Percentiles rank a stretch among this genome's conserved stretches.
phyloP scores from a whole-genome alignment of 2,329 filamentous ascomycete genomes.

The Eutypella sp. region DNA sequence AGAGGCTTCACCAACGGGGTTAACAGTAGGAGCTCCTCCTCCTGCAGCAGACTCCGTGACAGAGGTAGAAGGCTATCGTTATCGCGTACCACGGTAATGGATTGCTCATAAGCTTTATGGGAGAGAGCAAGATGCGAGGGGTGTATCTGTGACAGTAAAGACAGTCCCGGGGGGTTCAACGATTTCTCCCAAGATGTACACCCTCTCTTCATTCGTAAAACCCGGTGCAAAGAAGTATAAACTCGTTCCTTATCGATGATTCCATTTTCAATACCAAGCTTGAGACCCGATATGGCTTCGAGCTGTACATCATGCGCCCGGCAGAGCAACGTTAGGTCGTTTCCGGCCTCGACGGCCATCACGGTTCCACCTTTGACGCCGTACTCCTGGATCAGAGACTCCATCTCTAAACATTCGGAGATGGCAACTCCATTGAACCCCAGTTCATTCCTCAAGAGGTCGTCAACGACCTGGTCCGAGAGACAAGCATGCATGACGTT shows the following conservation, averaged over 20 bases:
- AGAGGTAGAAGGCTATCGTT: constrained; percentile 81
- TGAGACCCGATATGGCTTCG: constrained; percentile 85
- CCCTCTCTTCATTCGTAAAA: constrained; percentile 74
- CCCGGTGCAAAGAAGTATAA: constrained; percentile 71
- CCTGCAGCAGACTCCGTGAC: constrained; percentile 72
- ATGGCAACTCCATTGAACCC: constrained; percentile 90
- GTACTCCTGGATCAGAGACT: constrained; percentile 89
- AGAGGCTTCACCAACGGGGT: constrained; percentile 88
- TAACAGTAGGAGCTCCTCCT: constrained; percentile 83
- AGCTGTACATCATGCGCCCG: constrained; percentile 83
- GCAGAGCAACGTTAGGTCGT: constrained; percentile 85
- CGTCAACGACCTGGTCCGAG: constrained; percentile 88
- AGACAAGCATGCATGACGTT: constrained; percentile 95
- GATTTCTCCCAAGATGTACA: constrained; percentile 91
- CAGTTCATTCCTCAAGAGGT: constrained; percentile 79
- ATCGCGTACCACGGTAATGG: constrained; percentile 88
- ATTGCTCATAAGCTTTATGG: constrained; percentile 81
- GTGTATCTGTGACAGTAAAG: constrained; percentile 73
- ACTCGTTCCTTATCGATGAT: constrained; percentile 80
- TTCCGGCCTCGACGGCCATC: constrained; percentile 95
- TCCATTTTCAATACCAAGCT: constrained; percentile 82
- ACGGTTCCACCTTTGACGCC: constrained; percentile 96
- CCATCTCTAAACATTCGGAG: constrained; percentile 95
- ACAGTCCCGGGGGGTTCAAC: constrained; percentile 77
- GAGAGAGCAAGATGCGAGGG: constrained; percentile 78